Base-by-base conservation (phyloP, 345 rosid species). In the Sonneratia caseolaris region DNA sequence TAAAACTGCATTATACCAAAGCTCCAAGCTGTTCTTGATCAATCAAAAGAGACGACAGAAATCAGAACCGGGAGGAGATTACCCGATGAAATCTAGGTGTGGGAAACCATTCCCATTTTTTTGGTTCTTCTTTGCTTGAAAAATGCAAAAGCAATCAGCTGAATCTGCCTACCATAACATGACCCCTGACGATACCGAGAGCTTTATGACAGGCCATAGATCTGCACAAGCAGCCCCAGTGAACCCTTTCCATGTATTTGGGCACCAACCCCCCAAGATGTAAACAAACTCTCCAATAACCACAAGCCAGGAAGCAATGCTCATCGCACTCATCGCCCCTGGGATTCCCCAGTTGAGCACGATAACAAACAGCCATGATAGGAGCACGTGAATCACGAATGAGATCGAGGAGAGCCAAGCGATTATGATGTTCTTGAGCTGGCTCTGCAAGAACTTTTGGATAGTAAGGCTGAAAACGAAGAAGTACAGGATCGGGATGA, bases 281-380 rank as follows among this genome's bases (percentile, higher is more conserved):
- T 78, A 81, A 45, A 79, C 78, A 68, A 81, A 56, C 68, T 71
- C 78, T 22, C 78, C 82, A 11, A 81, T 12, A 19, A 79, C 70
- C 66, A 53, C n/a, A 18, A 72, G 22, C 84, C 81, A 78, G 64
- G 9, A 49, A 1, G 80, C 70, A 24, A 81, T 66, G 11, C 11
- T 72, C 80, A 81, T 36, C n/a, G 84, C 79, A 37, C 64, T 27
- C 80, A 81, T 78, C 11, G 84, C 82, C 24, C 82, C 84, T 4
- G 51, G 72, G 15, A 79, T 69, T 1, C 79, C 84, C 71, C 68
- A 78, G 37, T 69, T 24, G 0, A 78, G 65, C 61, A 66, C 36
- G 16, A 19, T 18, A 40, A 81, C 79, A 9, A 81, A 76, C 15
- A 81, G 38, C 81, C 81, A 78, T 15, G 77, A 70, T 32, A 77